Evolutionary conservation across 495 filamentous ascomycete genomes (phyloP).

Genomic region (Penicillium cosmopolitanum): DNA sequence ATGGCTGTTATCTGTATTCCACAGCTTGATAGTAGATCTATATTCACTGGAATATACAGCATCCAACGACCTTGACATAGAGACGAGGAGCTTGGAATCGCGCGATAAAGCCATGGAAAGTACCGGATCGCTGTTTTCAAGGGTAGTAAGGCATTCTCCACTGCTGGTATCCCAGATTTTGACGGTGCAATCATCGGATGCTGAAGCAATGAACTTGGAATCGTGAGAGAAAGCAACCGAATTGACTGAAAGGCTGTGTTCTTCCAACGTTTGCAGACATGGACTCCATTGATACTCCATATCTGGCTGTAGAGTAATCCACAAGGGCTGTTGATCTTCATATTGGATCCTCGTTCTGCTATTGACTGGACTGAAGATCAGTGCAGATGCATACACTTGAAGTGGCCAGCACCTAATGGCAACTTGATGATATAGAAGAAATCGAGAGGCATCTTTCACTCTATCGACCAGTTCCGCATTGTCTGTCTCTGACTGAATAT

Average conservation of each 20-base stretch:
- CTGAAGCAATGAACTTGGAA: neutral
- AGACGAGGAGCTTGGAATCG: neutral
- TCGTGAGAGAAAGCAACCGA: neutral
- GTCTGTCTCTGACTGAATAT: too few species aligned
- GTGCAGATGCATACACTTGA: too few species aligned
- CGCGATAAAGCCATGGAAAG: neutral
- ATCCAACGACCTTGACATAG: neutral
- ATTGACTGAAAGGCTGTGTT: constrained; percentile 18
- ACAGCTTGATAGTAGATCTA: constrained; percentile 1
- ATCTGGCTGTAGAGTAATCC: too few species aligned
- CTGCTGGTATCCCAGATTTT: constrained; percentile 4
- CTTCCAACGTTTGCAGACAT: constrained; percentile 32
- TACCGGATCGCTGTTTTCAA: neutral
- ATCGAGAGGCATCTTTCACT: too few species aligned
- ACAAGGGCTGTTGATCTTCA: too few species aligned
- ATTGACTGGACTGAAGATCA: too few species aligned
- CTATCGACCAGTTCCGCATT: too few species aligned
- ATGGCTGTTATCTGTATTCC: neutral
- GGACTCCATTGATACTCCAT: constrained; percentile 24
- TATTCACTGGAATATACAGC: too few species aligned
- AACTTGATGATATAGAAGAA: too few species aligned
- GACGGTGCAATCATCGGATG: neutral
- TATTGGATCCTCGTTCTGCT: too few species aligned
- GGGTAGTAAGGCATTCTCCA: neutral
- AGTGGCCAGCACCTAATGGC: too few species aligned